Percentiles rank a stretch among this genome's conserved stretches.
phyloP scores from a whole-genome alignment of 352 stramenopile genomes.

The Aphanomyces astaci region DNA sequence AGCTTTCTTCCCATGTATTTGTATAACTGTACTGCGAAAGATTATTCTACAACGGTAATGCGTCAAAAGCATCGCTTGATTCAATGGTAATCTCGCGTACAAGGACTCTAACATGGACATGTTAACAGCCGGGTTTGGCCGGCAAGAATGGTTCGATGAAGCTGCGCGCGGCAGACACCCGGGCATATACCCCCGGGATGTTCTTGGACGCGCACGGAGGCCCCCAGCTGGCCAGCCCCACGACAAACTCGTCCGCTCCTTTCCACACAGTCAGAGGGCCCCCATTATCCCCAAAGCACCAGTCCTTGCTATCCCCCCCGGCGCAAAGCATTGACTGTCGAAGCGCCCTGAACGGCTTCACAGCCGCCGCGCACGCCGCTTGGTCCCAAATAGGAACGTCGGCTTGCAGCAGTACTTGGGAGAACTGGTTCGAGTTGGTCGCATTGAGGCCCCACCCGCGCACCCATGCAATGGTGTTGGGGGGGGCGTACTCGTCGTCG shows the following conservation, averaged over 20 bases:
- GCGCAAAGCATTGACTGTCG: background rate
- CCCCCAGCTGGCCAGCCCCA: background rate
- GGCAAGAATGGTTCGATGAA: too few species aligned
- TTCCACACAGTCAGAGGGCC: background rate
- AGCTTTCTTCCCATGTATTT: too few species aligned
- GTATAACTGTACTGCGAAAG: too few species aligned
- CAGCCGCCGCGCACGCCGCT: background rate
- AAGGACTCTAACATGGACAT: background rate
- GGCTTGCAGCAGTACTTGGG: too few species aligned
- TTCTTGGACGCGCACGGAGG: background rate
- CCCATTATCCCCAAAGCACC: background rate
- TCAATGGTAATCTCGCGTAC: too few species aligned
- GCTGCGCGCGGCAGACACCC: background rate
- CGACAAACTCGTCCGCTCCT: background rate
- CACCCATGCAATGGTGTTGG: slow-evolving; percentile 17
- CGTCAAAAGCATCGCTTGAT: too few species aligned
- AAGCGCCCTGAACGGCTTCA: background rate
- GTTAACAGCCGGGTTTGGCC: background rate
- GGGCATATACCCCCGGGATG: background rate
- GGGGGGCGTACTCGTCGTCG: slow-evolving; percentile 40
- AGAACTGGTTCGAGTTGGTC: background rate
- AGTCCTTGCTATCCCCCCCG: background rate
- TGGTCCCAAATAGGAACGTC: background rate
- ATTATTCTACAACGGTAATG: too few species aligned
- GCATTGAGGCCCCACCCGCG: background rate